Percentiles rank a stretch among this genome's conserved stretches.
Evolutionary conservation across 331 rosid genomes (phyloP).

Genomic region (Phaseolus coccineus): DNA sequence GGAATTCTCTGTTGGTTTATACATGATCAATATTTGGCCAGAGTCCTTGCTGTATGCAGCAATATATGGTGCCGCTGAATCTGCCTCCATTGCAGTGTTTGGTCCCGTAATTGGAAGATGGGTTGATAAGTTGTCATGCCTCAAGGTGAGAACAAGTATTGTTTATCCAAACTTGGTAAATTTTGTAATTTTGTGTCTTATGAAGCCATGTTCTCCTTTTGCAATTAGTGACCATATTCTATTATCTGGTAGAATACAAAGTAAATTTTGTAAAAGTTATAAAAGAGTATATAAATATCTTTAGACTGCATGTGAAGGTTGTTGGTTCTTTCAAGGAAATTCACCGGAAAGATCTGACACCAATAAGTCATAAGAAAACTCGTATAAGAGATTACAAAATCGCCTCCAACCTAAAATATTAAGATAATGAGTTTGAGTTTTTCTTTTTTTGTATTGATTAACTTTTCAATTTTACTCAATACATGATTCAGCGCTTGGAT

Average conservation of each 20-base stretch:
- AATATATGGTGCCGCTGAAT: conserved; percentile 86
- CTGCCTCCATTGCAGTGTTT: conserved; percentile 77
- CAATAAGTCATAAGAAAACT: no score
- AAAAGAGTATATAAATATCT: conserved; percentile 1
- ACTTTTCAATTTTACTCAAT: no score
- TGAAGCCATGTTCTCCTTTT: not conserved
- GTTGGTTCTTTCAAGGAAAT: no score
- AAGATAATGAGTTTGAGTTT: no score
- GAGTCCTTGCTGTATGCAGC: conserved; percentile 84
- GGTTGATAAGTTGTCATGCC: conserved; percentile 72
- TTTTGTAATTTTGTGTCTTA: not conserved
- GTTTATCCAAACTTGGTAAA: not conserved
- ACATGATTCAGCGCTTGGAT: no score
- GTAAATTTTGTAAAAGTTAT: not conserved
- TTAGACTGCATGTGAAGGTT: not conserved
- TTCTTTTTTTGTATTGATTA: no score
- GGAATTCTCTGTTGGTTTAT: conserved; percentile 96
- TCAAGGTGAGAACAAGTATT: conserved; percentile 54
- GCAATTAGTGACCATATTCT: not conserved
- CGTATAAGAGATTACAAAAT: no score
- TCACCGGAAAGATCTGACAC: no score
- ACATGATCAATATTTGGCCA: conserved; percentile 93
- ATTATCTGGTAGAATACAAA: not conserved
- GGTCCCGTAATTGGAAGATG: conserved; percentile 83
- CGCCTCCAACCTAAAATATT: no score